Evolutionary conservation across 2,329 filamentous ascomycete genomes (phyloP).

Genomic region (Scedosporium minutisporum): DNA sequence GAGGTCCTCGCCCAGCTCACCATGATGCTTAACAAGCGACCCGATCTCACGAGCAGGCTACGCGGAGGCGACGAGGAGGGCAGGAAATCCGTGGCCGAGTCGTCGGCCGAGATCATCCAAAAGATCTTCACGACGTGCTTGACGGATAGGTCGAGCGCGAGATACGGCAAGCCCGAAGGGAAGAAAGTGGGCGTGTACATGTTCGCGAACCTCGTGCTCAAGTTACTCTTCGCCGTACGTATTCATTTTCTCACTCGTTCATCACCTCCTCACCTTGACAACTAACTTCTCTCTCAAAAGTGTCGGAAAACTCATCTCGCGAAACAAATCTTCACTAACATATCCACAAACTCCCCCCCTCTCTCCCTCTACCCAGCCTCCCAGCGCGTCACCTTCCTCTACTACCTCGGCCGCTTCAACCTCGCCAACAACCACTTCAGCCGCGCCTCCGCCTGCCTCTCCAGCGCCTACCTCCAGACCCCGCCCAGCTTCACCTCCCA

Average conservation of each 20-base stretch:
- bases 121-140: constrained; percentile 86
- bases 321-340: constrained; percentile 82
- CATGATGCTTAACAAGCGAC: constrained; percentile 71
- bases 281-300: constrained; percentile 26
- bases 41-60: constrained; percentile 65
- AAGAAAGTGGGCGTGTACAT: constrained; percentile 84
- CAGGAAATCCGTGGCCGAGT: constrained; percentile 72
- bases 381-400: constrained; percentile 85
- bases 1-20: constrained; percentile 73
- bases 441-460: constrained; percentile 63
- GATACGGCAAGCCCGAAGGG: constrained; percentile 62
- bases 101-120: constrained; percentile 79
- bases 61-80: constrained; percentile 53
- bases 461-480: constrained; percentile 69
- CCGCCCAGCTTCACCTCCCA: constrained; percentile 56
- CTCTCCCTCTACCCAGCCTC: constrained; percentile 72
- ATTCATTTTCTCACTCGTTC: neutral
- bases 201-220: constrained; percentile 83
- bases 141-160: constrained; percentile 63
- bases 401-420: constrained; percentile 86
- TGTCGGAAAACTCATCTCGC: constrained; percentile 76
- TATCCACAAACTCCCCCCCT: constrained; percentile 72
- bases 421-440: constrained; percentile 78
- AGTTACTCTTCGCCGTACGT: constrained; percentile 71
- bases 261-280: constrained; percentile 7